These are phyloP conservation scores for Vaccinium myrtillus DNA, from an alignment of 148 eudicot genomes.

Conservation along the genomic window DNA sequence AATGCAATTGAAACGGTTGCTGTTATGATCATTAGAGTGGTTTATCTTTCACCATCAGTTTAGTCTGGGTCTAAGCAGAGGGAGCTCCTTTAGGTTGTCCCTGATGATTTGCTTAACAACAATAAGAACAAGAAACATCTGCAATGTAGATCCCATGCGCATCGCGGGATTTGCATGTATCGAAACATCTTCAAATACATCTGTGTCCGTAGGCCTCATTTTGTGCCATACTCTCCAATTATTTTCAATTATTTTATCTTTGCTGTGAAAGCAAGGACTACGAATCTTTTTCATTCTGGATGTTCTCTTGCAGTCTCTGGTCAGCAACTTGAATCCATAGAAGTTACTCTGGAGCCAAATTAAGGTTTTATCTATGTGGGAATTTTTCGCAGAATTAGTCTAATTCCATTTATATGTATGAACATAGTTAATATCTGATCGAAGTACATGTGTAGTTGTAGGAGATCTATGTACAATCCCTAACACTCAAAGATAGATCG, in stretches of 20 bases:
- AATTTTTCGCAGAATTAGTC: neutral
- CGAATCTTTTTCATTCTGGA: neutral
- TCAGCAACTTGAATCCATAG: neutral
- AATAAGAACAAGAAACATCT: too few species aligned
- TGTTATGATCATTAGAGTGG: neutral
- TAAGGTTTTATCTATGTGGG: too few species aligned
- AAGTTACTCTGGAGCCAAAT: too few species aligned
- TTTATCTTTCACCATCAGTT: neutral
- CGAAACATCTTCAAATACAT: too few species aligned
- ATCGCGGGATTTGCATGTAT: too few species aligned
- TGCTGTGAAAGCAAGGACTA: neutral
- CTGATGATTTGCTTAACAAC: too few species aligned
- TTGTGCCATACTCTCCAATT: neutral
- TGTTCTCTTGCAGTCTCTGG: neutral
- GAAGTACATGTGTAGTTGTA: neutral
- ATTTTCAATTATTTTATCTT: neutral
- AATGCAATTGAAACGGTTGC: neutral
- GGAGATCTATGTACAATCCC: neutral
- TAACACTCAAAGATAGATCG: neutral
- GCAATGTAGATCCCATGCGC: too few species aligned
- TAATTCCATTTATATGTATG: neutral
- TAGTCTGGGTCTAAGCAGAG: too few species aligned
- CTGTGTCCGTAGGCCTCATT: neutral
- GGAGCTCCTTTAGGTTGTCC: neutral
- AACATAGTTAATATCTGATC: neutral